Base-by-base conservation (phyloP, 257 asterid species). In the Primulina huaijiensis region DNA sequence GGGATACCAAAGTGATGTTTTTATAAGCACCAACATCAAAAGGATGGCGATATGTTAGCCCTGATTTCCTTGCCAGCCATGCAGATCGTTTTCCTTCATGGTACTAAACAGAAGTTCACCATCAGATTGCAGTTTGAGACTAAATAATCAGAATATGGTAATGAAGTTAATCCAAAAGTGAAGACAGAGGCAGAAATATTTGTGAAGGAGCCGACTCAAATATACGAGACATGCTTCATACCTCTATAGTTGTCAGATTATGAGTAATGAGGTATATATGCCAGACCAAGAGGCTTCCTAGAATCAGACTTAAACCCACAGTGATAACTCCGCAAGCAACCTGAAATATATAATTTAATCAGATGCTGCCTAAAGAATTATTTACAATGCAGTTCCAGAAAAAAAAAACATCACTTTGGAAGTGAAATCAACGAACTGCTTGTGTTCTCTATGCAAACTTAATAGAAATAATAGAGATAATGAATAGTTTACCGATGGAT, bases 161-260 rank as follows among this genome's bases (percentile, higher is more conserved):
- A 70, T 8, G 21, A 37, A 40, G 27, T 56, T 34, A 27, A 66
- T 46, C 16, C 56, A 56, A 59, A 30, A 27, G n/a, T 25, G 27
- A 64, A 40, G 52, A 11, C 52, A 11, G 52, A 11, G 52, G 3
- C 1, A 8, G 17, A 40, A 40, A 40, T 3, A 40, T 40, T 40
- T 10, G 17, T 10, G 52, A 40, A 46, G 55, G 55, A 46, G 55
- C 1, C 7, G 19, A 46, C 55, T 46, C 52, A 27, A 40, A 11
- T 40, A 43, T 11, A 3, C 53, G 14, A 31, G 78, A 34, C 8
- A 61, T 29, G 50, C n/a, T 75, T n/a, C 14, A 76, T 80, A 90
- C 99, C 92, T 94, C 99, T 77, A 91, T 91, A 34, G 97, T 90
- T 60, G 97, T 94, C 93, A 88, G 76, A 77, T 94, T 94, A 75